Conservation (phyloP, 1,284 basidiomycete species). For the Boletus holoroseus region DNA sequence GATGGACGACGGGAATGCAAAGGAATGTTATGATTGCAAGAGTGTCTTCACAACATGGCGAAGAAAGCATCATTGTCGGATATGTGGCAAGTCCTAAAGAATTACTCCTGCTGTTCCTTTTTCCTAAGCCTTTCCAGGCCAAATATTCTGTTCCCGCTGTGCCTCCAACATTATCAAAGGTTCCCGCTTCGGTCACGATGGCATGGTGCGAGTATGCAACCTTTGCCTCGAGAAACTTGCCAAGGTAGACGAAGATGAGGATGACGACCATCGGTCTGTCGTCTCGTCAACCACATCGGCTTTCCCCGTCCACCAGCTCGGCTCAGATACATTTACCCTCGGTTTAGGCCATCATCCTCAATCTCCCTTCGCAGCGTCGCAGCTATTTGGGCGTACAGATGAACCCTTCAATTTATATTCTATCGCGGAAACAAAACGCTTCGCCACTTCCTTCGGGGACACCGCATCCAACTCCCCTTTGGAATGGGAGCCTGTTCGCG, state of each 20-base stretch:
- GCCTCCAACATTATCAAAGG: constrained; percentile 98
- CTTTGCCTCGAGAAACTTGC: constrained; percentile 88
- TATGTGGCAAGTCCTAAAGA: constrained; percentile 63
- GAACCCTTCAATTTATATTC: constrained; percentile 76
- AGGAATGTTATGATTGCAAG: constrained; percentile 93
- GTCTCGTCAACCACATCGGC: constrained; percentile 57
- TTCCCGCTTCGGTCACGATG: constrained; percentile 87
- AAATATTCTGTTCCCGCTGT: constrained; percentile 89
- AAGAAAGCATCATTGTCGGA: constrained; percentile 91
- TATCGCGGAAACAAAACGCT: constrained; percentile 65
- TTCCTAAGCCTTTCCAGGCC: constrained; percentile 44
- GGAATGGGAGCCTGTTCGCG: constrained; percentile 47
- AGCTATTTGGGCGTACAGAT: constrained; percentile 70
- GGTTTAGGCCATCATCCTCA: constrained; percentile 56
- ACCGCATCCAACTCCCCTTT: constrained; percentile 47
- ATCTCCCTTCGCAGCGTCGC: constrained; percentile 84
- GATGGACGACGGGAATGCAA: constrained; percentile 97
- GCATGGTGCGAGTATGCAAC: constrained; percentile 91
- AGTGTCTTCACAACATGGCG: constrained; percentile 89
- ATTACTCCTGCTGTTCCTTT: not conserved
- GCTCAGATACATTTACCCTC: constrained; percentile 39
- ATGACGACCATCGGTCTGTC: constrained; percentile 75
- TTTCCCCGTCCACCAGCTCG: constrained; percentile 47
- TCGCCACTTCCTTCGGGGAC: constrained; percentile 50
- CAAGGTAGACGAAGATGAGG: constrained; percentile 71